phyloP scores from a whole-genome alignment of 306 rosid genomes.

The Quercus robur region DNA sequence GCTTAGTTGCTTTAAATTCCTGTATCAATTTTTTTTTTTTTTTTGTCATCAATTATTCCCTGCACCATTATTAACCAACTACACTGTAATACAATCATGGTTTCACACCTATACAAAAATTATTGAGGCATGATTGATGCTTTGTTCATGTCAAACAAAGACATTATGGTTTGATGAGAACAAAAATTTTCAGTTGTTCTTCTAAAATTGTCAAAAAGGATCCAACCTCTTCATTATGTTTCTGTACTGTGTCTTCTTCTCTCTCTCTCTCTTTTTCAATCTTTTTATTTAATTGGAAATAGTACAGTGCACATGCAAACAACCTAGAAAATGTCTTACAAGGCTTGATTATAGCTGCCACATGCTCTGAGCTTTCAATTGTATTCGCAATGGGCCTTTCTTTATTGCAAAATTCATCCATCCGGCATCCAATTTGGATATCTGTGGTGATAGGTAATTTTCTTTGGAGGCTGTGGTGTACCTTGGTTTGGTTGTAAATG shows the following conservation, averaged over 20 bases:
- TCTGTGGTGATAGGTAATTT: background rate
- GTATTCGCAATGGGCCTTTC: background rate
- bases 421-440: background rate
- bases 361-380: conserved; percentile 39
- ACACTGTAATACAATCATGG: background rate
- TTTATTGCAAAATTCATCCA: conserved; percentile 9
- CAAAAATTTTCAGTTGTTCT: background rate
- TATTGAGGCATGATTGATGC: conserved; percentile 1
- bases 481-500: no score
- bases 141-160: conserved; percentile 7
- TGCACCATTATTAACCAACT: background rate
- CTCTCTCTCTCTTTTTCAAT: background rate
- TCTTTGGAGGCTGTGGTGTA: no score
- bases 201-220: conserved; percentile 17
- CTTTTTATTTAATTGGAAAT: conserved; percentile 18
- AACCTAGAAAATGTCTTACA: conserved; percentile 31
- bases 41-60: background rate
- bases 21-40: background rate
- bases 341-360: conserved; percentile 40
- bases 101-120: background rate
- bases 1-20: background rate
- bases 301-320: conserved; percentile 58
- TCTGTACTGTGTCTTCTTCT: conserved; percentile 15
- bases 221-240: conserved; percentile 22
- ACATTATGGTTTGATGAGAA: conserved; percentile 6